Percentiles rank a stretch among this genome's conserved stretches.
These are phyloP conservation scores for Claviceps arundinis DNA, from an alignment of 2,329 filamentous ascomycete genomes.

Conservation along the genomic window DNA sequence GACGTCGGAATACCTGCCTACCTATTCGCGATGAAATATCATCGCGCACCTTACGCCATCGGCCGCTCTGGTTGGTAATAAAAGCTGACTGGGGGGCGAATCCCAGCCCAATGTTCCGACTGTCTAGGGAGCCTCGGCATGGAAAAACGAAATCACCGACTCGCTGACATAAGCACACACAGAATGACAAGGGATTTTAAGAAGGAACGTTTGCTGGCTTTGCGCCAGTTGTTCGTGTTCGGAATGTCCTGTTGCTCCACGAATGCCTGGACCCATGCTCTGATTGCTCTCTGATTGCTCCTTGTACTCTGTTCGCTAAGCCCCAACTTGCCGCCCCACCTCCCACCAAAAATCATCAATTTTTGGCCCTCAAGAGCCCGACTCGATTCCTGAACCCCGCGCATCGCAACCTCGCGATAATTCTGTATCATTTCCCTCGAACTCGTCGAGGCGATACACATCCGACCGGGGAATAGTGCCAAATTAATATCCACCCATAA, in stretches of 20 bases:
- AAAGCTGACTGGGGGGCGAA: not conserved
- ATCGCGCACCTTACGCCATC: not conserved
- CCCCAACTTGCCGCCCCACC: slow-evolving; percentile 25
- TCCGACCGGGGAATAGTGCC: slow-evolving; percentile 5
- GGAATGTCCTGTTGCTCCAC: not conserved
- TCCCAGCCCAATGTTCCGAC: not conserved
- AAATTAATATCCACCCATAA: slow-evolving; percentile 32
- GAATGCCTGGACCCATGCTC: not conserved
- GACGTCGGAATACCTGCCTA: not conserved
- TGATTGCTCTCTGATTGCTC: not conserved
- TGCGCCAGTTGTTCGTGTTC: not conserved
- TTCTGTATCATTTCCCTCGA: slow-evolving; percentile 7
- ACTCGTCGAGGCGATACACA: slow-evolving; percentile 5
- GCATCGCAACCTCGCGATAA: slow-evolving; percentile 16
- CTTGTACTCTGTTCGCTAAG: slow-evolving; percentile 18
- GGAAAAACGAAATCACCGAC: slow-evolving; percentile 2
- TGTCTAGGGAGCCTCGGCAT: not conserved
- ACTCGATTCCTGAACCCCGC: slow-evolving; percentile 24
- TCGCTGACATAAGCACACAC: slow-evolving; percentile 7
- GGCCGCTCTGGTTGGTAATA: not conserved
- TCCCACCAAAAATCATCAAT: slow-evolving; percentile 31
- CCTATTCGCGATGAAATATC: slow-evolving; percentile 8
- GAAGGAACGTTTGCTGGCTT: too few relatives aligned
- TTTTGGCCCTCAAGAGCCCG: slow-evolving; percentile 19
- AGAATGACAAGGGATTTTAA: not conserved